Evolutionary conservation across 768 basidiomycete genomes (phyloP).

Genomic region (Thelephora ganbajun): DNA sequence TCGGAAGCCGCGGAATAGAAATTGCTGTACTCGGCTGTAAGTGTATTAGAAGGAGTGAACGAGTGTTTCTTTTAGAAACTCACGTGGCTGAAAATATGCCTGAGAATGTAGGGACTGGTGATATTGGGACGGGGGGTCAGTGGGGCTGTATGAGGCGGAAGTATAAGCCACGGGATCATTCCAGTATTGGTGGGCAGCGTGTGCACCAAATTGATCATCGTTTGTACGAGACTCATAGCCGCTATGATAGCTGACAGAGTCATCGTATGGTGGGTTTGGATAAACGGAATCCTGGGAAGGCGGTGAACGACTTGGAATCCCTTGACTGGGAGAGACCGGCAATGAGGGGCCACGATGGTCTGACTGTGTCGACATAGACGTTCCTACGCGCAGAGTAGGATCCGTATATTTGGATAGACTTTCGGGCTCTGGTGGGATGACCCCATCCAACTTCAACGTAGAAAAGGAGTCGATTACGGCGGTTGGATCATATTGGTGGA

Average conservation of each 20-base stretch:
- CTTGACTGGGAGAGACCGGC: conserved; percentile 10
- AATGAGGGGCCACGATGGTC: conserved; percentile 6
- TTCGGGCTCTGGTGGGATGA: too few species aligned
- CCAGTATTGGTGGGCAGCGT: conserved; percentile 17
- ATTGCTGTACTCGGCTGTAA: conserved; percentile 33
- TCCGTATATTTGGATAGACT: conserved; percentile 9
- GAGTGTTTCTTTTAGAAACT: background rate
- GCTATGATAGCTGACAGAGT: too few species aligned
- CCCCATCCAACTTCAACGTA: conserved; percentile 19
- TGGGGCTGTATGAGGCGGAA: conserved; percentile 13
- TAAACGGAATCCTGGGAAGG: background rate
- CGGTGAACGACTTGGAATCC: conserved; percentile 4
- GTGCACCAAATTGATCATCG: conserved; percentile 7
- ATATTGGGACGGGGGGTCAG: conserved; percentile 19
- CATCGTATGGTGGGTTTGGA: too few species aligned
- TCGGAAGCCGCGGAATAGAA: conserved; percentile 68
- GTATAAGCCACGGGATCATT: conserved; percentile 1
- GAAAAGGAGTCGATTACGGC: conserved; percentile 36
- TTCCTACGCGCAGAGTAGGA: conserved; percentile 22
- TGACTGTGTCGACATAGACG: conserved; percentile 13
- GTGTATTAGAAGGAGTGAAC: conserved; percentile 14
- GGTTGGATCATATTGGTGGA: conserved; percentile 25
- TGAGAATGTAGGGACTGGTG: conserved; percentile 12
- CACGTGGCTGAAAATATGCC: conserved; percentile 12
- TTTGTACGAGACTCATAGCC: conserved; percentile 3